These are phyloP conservation scores for Bipolaris victoriae DNA, from an alignment of 2,329 filamentous ascomycete species.

Conservation along the genomic window DNA sequence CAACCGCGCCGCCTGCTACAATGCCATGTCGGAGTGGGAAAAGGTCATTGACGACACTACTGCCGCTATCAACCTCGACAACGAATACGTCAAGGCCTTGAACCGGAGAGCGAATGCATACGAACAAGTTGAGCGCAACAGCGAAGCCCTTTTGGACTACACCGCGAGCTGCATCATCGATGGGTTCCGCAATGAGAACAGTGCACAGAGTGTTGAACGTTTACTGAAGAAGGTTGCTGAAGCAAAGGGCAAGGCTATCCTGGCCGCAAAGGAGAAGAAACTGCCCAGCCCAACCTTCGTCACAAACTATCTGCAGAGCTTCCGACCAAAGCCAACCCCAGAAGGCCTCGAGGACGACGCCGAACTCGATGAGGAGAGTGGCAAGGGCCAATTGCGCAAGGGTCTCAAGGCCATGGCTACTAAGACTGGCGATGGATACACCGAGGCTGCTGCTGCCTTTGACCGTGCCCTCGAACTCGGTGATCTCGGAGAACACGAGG, in stretches of 20 bases:
- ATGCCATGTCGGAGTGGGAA: slow-evolving; percentile 89
- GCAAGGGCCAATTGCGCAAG: slow-evolving; percentile 83
- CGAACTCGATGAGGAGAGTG: slow-evolving; percentile 78
- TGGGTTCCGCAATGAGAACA: slow-evolving; percentile 89
- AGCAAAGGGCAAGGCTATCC: slow-evolving; percentile 87
- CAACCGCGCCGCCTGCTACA: slow-evolving; percentile 97
- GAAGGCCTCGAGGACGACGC: slow-evolving; percentile 79
- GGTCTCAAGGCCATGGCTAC: slow-evolving; percentile 81
- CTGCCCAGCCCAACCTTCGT: slow-evolving; percentile 96
- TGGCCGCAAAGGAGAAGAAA: slow-evolving; percentile 79
- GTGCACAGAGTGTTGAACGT: slow-evolving; percentile 87
- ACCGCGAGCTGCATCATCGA: slow-evolving; percentile 99
- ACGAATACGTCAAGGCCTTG: slow-evolving; percentile 95
- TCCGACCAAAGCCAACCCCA: slow-evolving; percentile 81
- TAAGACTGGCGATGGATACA: slow-evolving; percentile 89
- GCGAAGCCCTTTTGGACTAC: slow-evolving; percentile 94
- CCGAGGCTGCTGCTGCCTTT: slow-evolving; percentile 84
- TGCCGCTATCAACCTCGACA: slow-evolving; percentile 89
- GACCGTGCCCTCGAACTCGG: slow-evolving; percentile 85
- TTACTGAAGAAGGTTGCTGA: slow-evolving; percentile 97
- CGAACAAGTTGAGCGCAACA: slow-evolving; percentile 88
- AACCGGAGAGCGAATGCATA: slow-evolving; percentile 97
- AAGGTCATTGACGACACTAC: slow-evolving; percentile 97
- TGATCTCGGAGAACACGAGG: slow-evolving; percentile 81
- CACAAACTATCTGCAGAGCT: slow-evolving; percentile 98